phyloP scores from a whole-genome alignment of 768 basidiomycete genomes.

The Russula earlei region DNA sequence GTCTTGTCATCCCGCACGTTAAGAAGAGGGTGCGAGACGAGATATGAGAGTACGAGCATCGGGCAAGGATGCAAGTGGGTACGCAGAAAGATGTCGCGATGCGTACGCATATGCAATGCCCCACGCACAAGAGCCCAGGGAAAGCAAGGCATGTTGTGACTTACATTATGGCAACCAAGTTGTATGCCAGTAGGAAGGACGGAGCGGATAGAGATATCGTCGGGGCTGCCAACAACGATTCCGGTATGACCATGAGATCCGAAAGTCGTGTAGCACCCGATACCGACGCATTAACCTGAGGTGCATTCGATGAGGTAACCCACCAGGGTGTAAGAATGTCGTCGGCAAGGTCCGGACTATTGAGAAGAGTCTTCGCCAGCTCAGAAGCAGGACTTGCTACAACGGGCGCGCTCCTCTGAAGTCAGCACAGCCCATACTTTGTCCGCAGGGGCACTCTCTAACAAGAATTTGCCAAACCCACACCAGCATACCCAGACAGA shows the following conservation, averaged over 20 bases:
- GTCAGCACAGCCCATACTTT: slow-evolving; percentile 54
- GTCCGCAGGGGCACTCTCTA: slow-evolving; percentile 49
- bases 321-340: slow-evolving; percentile 66
- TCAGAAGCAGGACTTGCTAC: slow-evolving; percentile 55
- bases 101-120: slow-evolving; percentile 64
- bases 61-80: slow-evolving; percentile 42
- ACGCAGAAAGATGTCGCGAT: slow-evolving; percentile 51
- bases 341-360: slow-evolving; percentile 44
- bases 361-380: slow-evolving; percentile 48
- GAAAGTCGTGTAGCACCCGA: slow-evolving; percentile 33
- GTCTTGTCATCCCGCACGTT: slow-evolving; percentile 47
- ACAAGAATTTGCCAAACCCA: not conserved
- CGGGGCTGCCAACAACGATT: slow-evolving; percentile 32
- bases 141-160: slow-evolving; percentile 23
- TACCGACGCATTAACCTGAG: not conserved
- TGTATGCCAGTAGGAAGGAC: slow-evolving; percentile 45
- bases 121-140: not conserved
- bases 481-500: not conserved
- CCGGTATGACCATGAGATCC: slow-evolving; percentile 36
- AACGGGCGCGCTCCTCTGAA: slow-evolving; percentile 43
- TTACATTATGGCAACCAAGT: slow-evolving; percentile 58
- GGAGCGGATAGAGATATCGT: slow-evolving; percentile 20
- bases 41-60: slow-evolving; percentile 40
- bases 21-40: slow-evolving; percentile 55
- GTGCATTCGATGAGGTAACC: slow-evolving; percentile 22